Evolutionary conservation across 371 early-diverging fungal genomes (phyloP).

Genomic region (Lichtheimia corymbifera): DNA sequence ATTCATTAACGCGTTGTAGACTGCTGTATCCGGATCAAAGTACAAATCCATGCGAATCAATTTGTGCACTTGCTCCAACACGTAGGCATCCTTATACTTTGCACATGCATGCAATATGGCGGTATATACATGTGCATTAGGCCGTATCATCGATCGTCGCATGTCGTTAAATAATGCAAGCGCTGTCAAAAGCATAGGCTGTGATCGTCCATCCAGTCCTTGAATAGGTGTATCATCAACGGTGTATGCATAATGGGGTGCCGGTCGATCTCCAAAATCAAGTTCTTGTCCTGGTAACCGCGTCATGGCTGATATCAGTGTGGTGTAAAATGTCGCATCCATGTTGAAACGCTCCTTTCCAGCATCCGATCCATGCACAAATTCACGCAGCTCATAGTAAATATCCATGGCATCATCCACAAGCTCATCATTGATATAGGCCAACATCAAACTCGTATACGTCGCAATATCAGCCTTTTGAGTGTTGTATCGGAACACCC

Average conservation of each 20-base stretch:
- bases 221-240: slow-evolving; percentile 25
- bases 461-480: slow-evolving; percentile 30
- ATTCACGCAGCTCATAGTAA: slow-evolving; percentile 41
- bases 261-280: neutral
- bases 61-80: slow-evolving; percentile 39
- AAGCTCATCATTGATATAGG: slow-evolving; percentile 39
- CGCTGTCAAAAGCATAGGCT: slow-evolving; percentile 30
- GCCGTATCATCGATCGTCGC: slow-evolving; percentile 38
- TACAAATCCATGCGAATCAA: slow-evolving; percentile 47
- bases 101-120: slow-evolving; percentile 35
- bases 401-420: slow-evolving; percentile 46
- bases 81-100: slow-evolving; percentile 27
- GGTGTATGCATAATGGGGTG: slow-evolving; percentile 24
- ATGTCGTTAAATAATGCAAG: slow-evolving; percentile 46
- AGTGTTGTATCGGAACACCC: slow-evolving; percentile 27
- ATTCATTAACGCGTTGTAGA: slow-evolving; percentile 43
- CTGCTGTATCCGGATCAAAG: slow-evolving; percentile 36
- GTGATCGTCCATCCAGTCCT: slow-evolving; percentile 27
- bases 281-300: slow-evolving; percentile 4
- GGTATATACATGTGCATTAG: slow-evolving; percentile 40
- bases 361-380: slow-evolving; percentile 17
- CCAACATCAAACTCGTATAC: slow-evolving; percentile 38
- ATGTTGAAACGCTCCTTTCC: slow-evolving; percentile 15
- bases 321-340: slow-evolving; percentile 27
- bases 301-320: slow-evolving; percentile 25